A percentile compares a stretch with the other conserved stretches of the same genome.
phyloP scores from a whole-genome alignment of 1,284 basidiomycete species.

The Anthracocystis setariae region DNA sequence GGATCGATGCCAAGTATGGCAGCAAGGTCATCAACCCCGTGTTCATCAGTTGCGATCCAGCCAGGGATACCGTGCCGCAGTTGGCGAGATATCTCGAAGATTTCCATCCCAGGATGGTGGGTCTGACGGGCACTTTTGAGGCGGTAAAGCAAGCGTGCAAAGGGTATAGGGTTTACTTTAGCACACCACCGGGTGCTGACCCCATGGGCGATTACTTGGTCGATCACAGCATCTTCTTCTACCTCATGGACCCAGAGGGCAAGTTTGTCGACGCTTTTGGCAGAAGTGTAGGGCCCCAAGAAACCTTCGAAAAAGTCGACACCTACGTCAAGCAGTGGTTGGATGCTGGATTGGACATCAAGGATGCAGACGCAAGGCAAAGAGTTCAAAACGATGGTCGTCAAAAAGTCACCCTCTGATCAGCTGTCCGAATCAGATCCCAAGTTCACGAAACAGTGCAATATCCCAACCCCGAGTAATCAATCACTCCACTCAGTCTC shows the following conservation, averaged over 20 bases:
- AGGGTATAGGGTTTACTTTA: constrained; percentile 94
- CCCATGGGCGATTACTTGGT: constrained; percentile 91
- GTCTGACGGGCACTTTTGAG: constrained; percentile 87
- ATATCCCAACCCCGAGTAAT: constrained; percentile 13
- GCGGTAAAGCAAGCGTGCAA: constrained; percentile 89
- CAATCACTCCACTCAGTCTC: background rate
- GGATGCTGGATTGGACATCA: constrained; percentile 52
- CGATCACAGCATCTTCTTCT: constrained; percentile 83
- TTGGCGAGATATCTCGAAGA: constrained; percentile 71
- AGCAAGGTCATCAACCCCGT: constrained; percentile 74
- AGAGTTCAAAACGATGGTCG: constrained; percentile 70
- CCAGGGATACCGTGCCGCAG: constrained; percentile 79
- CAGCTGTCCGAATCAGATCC: too few species aligned
- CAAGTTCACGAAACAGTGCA: too few species aligned
- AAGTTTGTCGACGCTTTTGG: constrained; percentile 97
- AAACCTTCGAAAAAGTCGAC: constrained; percentile 74
- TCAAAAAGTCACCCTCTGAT: constrained; percentile 27
- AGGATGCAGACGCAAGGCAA: constrained; percentile 74
- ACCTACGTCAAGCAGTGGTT: constrained; percentile 72
- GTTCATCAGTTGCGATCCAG: constrained; percentile 96
- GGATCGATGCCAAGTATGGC: constrained; percentile 73
- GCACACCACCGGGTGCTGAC: constrained; percentile 83
- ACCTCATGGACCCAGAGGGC: constrained; percentile 94
- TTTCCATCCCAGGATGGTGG: constrained; percentile 90
- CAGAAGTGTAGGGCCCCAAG: constrained; percentile 78